A percentile compares a stretch with the other conserved stretches of the same genome.
These are phyloP conservation scores for Pseudogymnoascus sp. DNA, from an alignment of 2,329 filamentous ascomycete genomes.

Conservation along the genomic window DNA sequence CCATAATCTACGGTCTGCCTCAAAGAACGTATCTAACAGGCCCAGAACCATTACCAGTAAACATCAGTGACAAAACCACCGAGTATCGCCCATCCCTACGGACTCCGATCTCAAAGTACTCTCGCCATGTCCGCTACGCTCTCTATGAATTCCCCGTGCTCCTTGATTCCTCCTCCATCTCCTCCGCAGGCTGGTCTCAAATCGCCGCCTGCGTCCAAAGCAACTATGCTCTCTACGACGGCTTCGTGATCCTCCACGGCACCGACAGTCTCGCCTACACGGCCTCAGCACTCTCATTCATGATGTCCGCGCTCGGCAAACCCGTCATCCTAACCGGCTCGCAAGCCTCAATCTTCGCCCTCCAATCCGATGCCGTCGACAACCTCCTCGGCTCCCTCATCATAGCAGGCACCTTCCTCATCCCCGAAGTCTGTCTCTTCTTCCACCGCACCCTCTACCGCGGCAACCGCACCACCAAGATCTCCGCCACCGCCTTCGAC, in stretches of 20 bases:
- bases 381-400: constrained; percentile 62
- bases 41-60: constrained; percentile 27
- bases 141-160: constrained; percentile 60
- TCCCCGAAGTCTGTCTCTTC: constrained; percentile 65
- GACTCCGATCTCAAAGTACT: constrained; percentile 55
- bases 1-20: not conserved
- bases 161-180: constrained; percentile 63
- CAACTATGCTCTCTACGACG: constrained; percentile 62
- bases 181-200: constrained; percentile 61
- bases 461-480: constrained; percentile 60
- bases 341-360: constrained; percentile 59
- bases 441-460: constrained; percentile 64
- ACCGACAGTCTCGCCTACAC: constrained; percentile 64
- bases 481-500: constrained; percentile 58
- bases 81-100: constrained; percentile 32
- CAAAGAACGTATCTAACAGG: not conserved
- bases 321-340: constrained; percentile 59
- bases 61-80: constrained; percentile 21
- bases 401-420: constrained; percentile 64
- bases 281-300: constrained; percentile 62
- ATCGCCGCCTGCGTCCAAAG: constrained; percentile 50
- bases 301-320: constrained; percentile 63
- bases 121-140: constrained; percentile 55
- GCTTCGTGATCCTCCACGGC: constrained; percentile 63
- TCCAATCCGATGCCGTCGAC: constrained; percentile 63